Percentiles rank a stretch among this genome's conserved stretches.
phyloP scores from a whole-genome alignment of 164 flowering plant species.

The Vitis rotundifolia region DNA sequence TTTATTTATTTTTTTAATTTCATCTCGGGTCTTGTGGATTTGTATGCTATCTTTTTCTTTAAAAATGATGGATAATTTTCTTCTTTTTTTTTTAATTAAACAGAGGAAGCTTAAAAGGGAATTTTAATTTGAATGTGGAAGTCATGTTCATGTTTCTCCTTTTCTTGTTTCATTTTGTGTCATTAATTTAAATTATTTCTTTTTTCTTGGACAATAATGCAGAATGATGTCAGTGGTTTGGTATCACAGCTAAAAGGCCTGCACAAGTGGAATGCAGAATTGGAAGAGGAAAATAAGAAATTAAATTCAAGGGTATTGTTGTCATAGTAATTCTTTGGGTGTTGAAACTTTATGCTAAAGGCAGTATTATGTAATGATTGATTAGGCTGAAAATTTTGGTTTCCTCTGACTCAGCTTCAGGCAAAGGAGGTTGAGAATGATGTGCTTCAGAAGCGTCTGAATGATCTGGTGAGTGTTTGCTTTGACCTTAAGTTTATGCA shows the following conservation, averaged over 20 bases:
- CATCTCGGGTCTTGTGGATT: too few species aligned
- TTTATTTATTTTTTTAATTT: too few species aligned
- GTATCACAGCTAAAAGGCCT: constrained; percentile 65
- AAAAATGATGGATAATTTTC: too few species aligned
- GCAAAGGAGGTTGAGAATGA: constrained; percentile 55
- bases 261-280: constrained; percentile 57
- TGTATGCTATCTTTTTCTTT: too few species aligned
- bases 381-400: constrained; percentile 4
- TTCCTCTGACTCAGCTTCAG: constrained; percentile 55
- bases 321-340: background rate
- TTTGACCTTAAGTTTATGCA: constrained; percentile 1
- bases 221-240: constrained; percentile 70
- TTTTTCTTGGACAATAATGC: constrained; percentile 11
- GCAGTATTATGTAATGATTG: background rate
- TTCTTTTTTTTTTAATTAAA: too few species aligned
- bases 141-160: background rate
- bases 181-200: background rate
- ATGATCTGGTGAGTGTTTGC: constrained; percentile 59
- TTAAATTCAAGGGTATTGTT: constrained; percentile 50
- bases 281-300: constrained; percentile 63
- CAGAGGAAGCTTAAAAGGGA: background rate
- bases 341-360: background rate
- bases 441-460: constrained; percentile 51
- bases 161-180: background rate
- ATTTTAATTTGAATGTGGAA: background rate